A percentile compares a stretch with the other conserved stretches of the same genome.
Evolutionary conservation across 2,329 filamentous ascomycete genomes (phyloP).

Genomic region (Neonectria magnoliae): DNA sequence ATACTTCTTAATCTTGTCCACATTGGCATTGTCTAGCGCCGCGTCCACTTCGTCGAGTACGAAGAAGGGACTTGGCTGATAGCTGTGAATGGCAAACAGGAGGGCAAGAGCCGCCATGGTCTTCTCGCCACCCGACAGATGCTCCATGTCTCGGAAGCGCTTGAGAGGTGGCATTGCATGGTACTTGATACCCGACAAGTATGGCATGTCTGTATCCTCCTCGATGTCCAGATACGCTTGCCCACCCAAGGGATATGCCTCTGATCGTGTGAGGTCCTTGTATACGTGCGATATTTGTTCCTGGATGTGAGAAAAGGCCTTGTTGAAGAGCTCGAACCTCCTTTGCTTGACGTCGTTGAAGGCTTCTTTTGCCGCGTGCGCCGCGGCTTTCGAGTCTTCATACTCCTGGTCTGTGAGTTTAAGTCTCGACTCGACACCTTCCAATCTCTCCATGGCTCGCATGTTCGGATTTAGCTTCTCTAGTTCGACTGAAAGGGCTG

Average conservation of each 20-base stretch:
- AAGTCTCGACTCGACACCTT: constrained; percentile 84
- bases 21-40: constrained; percentile 97
- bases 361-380: constrained; percentile 79
- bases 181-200: constrained; percentile 95
- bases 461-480: constrained; percentile 98
- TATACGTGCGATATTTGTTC: constrained; percentile 95
- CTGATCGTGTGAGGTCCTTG: constrained; percentile 90
- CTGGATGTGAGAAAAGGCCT: constrained; percentile 92
- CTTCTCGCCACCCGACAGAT: constrained; percentile 96
- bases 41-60: constrained; percentile 98
- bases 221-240: constrained; percentile 88
- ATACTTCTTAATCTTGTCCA: constrained; percentile 95
- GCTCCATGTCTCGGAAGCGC: constrained; percentile 99
- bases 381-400: constrained; percentile 80
- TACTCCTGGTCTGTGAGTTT: constrained; percentile 89
- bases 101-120: constrained; percentile 98
- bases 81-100: constrained; percentile 95
- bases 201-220: constrained; percentile 96
- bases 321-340: constrained; percentile 92
- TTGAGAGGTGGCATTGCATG: constrained; percentile 99
- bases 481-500: constrained; percentile 77
- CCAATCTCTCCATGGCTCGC: constrained; percentile 91
- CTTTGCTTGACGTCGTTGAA: constrained; percentile 85
- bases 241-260: constrained; percentile 93
- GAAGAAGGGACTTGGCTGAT: constrained; percentile 96